Evolutionary conservation across 257 asterid genomes (phyloP).

Genomic region (Rehmannia glutinosa): DNA sequence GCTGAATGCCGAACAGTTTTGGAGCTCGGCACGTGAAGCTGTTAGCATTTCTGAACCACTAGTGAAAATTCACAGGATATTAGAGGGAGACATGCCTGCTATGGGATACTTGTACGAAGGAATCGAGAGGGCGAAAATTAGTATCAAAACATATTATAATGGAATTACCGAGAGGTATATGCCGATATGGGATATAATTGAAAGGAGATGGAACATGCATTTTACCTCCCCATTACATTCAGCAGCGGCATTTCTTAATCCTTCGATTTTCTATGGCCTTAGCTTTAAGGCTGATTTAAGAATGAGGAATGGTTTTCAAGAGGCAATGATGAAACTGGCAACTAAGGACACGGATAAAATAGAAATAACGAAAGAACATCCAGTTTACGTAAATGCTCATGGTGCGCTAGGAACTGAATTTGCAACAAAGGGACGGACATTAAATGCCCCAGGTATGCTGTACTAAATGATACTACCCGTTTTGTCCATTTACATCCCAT

Average conservation of each 20-base stretch:
- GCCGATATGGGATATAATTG: conserved; percentile 38
- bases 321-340: conserved; percentile 39
- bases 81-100: conserved; percentile 46
- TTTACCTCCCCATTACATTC: conserved; percentile 37
- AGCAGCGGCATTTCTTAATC: conserved; percentile 47
- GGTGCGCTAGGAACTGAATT: conserved; percentile 47
- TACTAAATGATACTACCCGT: not conserved
- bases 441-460: conserved; percentile 40
- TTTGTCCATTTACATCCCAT: not conserved
- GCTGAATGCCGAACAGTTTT: conserved; percentile 26
- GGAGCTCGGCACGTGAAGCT: conserved; percentile 39
- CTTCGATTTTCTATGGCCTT: conserved; percentile 35
- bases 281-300: conserved; percentile 32
- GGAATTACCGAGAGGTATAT: conserved; percentile 31
- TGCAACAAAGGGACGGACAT: conserved; percentile 38
- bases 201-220: conserved; percentile 37
- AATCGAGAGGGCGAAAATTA: conserved; percentile 35
- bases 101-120: conserved; percentile 43
- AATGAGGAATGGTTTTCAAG: conserved; percentile 47
- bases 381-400: conserved; percentile 36
- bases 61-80: conserved; percentile 33
- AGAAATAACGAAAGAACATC: conserved; percentile 41
- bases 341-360: conserved; percentile 32
- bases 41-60: conserved; percentile 33
- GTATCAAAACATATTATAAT: conserved; percentile 36